Evolutionary conservation across 2,329 filamentous ascomycete species (phyloP), one percentile per base, ranked within the genome.

Genomic region (Xylaria sp.): DNA sequence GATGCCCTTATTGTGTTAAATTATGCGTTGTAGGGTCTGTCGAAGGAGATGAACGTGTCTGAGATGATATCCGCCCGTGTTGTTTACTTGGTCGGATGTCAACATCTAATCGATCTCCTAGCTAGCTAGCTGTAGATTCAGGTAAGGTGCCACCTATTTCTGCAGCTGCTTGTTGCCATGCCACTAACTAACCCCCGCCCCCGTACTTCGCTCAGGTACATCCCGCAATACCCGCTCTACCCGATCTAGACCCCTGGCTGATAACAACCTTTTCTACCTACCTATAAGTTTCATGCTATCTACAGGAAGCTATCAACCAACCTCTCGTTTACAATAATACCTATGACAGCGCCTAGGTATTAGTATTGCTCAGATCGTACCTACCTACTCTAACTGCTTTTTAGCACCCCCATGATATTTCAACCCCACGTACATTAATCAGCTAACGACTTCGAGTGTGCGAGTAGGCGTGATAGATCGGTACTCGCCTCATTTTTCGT

Each of bases 131-230:
- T 2, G 3, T 19, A 47, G 17, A 47, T 47, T 19, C 8, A 19
- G 42, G 4, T 36, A 36, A 51, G 24, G 21, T 36, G 11, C 34
- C 6, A 36, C 34, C 34, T 30, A 51, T 21, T 17, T 50, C 21
- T 5, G 19, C 32, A 36, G 24, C 17, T 54, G 9, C 61, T 53
- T 65, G 66, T 68, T 68, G 66, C 62, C 53, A 61, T 63, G 66
- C 45, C 66, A 68, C 61, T 61, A 32, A 50, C 17, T n/a, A 27
- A 27, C 36, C 11, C 59, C 53, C 30, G 11, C n/a, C 34, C 34
- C 54, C 54, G 17, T 47, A 24, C n/a, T 36, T 54, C 14, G 27
- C 45, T 39, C 48, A 59, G 32, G 55, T 48, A 56, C 47, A 6
- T 61, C 57, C 50, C 58, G 50, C 30, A 11, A n/a, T 6, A 54